phyloP scores from a whole-genome alignment of 176 grass and related monocot species.

The Lolium multiflorum region DNA sequence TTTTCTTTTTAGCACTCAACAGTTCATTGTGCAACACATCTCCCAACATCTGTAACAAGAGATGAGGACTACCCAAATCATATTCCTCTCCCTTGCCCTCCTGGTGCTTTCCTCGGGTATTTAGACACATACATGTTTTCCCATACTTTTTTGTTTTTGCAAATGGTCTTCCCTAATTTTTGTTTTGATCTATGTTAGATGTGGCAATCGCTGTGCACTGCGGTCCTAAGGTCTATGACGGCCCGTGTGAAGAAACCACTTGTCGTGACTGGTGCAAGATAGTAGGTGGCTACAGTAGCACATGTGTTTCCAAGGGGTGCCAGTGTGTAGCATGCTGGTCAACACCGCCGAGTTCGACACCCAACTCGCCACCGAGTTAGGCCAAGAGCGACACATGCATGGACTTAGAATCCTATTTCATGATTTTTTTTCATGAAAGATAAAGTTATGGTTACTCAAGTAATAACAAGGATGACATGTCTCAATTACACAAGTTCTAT shows the following conservation, averaged over 20 bases:
- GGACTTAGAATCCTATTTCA: background rate
- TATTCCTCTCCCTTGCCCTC: background rate
- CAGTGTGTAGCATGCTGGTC: background rate
- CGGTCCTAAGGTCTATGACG: background rate
- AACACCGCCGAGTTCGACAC: background rate
- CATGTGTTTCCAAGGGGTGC: conserved; percentile 14
- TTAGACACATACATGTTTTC: background rate
- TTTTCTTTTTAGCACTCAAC: background rate
- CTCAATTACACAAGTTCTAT: background rate
- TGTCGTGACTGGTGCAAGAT: conserved; percentile 26
- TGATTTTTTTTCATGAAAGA: background rate
- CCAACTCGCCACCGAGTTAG: background rate
- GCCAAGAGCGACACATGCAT: background rate
- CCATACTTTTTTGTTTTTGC: background rate
- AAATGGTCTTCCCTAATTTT: background rate
- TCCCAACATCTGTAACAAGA: background rate
- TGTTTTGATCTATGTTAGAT: background rate
- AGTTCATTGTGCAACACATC: conserved; percentile 9
- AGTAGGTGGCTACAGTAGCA: background rate
- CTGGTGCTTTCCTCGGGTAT: background rate
- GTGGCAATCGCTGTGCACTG: background rate
- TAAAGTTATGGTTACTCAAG: background rate
- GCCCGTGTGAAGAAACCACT: background rate
- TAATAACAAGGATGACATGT: background rate
- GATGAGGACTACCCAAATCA: background rate